Evolutionary conservation across 148 eudicot genomes (phyloP), one percentile per base, ranked within the genome.

Genomic region (Arbutus unedo): DNA sequence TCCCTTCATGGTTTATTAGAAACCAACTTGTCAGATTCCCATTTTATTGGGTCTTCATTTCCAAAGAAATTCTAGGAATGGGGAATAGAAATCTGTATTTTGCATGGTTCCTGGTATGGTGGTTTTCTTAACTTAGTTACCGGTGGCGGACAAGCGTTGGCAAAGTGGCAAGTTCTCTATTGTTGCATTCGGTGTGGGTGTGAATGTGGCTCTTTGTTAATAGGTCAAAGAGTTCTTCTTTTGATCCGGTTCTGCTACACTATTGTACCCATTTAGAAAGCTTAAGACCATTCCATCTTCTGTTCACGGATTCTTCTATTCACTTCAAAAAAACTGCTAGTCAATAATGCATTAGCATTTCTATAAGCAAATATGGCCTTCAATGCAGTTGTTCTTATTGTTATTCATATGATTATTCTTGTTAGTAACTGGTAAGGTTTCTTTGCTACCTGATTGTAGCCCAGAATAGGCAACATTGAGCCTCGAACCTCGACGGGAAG

Each of bases 101-200:
- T 38, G 6, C 48, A 16, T 23, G 48, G 10, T 21, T 49, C 25
- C 56, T 23, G 9, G 15, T 74, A 48, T 49, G 10, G 31, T 10
- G n/a, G 56, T 74, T 74, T 49, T 21, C 43, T 49, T 45, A 7
- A 45, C 53, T 44, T 74, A 5, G 57, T 51, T 48, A 74, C 56
- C 14, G 25, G 57, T 49, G 4, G 31, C 21, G 8, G 11, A 49
- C 8, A 49, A 48, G 54, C 8, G 31, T 15, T 48, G 77, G 48
- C 56, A 23, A 49, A 74, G 56, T 2, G 21, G 56, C 56, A 10
- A 74, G 38, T 49, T 45, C 38, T 16, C 49, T 74, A 7, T 21
- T 74, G 74, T 74, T 49, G 78, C 41, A 74, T 48, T 74, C 56
- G 0, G 41, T 68, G 19, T 21, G 78, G 53, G 56, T 74, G 31